These are phyloP conservation scores for Artemisia annua DNA, from an alignment of 129 eudicot species.

Conservation along the genomic window DNA sequence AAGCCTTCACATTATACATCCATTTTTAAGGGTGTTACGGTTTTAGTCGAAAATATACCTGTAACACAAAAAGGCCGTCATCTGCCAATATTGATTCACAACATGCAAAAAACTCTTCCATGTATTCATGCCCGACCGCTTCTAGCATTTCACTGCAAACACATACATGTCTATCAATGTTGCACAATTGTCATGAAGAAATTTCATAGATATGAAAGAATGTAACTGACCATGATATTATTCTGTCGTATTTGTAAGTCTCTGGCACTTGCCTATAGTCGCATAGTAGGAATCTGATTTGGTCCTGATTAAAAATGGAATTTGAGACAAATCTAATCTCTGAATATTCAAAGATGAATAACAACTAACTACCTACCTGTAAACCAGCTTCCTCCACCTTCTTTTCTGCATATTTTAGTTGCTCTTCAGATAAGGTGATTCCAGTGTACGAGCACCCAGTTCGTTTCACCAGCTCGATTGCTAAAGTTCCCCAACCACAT, in stretches of 20 bases:
- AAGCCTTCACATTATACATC: too few species aligned
- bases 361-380: slow-evolving; percentile 45
- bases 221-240: slow-evolving; percentile 78
- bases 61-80: slow-evolving; percentile 69
- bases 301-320: slow-evolving; percentile 43
- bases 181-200: not conserved
- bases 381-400: slow-evolving; percentile 88
- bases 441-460: slow-evolving; percentile 95
- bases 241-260: slow-evolving; percentile 61
- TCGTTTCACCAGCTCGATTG: slow-evolving; percentile 43
- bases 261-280: slow-evolving; percentile 84
- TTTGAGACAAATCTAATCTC: not conserved
- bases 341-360: not conserved
- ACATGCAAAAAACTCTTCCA: slow-evolving; percentile 80
- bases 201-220: not conserved
- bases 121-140: slow-evolving; percentile 92
- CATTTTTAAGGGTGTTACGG: not conserved
- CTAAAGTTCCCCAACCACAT: too few species aligned
- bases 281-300: slow-evolving; percentile 65
- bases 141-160: slow-evolving; percentile 89
- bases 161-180: not conserved
- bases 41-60: slow-evolving; percentile 37
- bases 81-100: slow-evolving; percentile 76
- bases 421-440: slow-evolving; percentile 82
- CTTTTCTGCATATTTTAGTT: slow-evolving; percentile 69